A percentile compares a stretch with the other conserved stretches of the same genome.
phyloP scores from a whole-genome alignment of 2,329 filamentous ascomycete genomes.

The Penicillium vulpinum region DNA sequence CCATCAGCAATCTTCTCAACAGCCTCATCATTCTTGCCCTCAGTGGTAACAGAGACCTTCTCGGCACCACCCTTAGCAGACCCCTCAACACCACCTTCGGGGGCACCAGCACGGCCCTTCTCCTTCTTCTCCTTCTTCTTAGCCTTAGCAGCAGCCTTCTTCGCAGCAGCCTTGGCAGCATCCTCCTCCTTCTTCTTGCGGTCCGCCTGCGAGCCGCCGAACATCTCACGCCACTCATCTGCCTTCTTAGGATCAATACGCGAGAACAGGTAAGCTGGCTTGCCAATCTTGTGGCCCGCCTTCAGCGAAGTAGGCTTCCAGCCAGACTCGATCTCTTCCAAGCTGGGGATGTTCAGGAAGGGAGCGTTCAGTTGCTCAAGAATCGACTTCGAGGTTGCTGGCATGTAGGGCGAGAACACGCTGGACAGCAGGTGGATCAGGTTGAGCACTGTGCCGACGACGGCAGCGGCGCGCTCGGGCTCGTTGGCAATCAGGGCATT shows the following conservation, averaged over 20 bases:
- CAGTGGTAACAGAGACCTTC: conserved; percentile 23
- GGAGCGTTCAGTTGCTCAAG: conserved; percentile 69
- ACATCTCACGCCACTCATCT: conserved; percentile 77
- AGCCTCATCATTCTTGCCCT: conserved; percentile 33
- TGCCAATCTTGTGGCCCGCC: conserved; percentile 77
- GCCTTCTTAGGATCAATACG: conserved; percentile 79
- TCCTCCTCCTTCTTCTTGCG: conserved; percentile 67
- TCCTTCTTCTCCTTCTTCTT: conserved; percentile 38
- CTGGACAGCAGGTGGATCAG: conserved; percentile 78
- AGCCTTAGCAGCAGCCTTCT: conserved; percentile 41
- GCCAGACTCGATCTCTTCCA: conserved; percentile 51
- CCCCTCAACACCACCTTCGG: conserved; percentile 37
- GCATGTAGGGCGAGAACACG: conserved; percentile 81
- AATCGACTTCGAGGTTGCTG: conserved; percentile 72
- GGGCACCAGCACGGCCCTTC: conserved; percentile 28
- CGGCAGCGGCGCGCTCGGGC: conserved; percentile 59
- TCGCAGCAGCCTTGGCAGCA: conserved; percentile 43
- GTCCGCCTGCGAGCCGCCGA: conserved; percentile 65
- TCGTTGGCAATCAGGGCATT: conserved; percentile 61
- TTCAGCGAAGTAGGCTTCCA: conserved; percentile 64
- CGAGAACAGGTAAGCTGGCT: conserved; percentile 77
- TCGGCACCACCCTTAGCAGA: conserved; percentile 39
- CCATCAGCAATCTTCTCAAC: conserved; percentile 45
- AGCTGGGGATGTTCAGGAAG: conserved; percentile 60
- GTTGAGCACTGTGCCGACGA: conserved; percentile 78